A percentile compares a stretch with the other conserved stretches of the same genome.
phyloP scores from a whole-genome alignment of 2,329 filamentous ascomycete genomes.

The Pseudohalonectria lignicola region DNA sequence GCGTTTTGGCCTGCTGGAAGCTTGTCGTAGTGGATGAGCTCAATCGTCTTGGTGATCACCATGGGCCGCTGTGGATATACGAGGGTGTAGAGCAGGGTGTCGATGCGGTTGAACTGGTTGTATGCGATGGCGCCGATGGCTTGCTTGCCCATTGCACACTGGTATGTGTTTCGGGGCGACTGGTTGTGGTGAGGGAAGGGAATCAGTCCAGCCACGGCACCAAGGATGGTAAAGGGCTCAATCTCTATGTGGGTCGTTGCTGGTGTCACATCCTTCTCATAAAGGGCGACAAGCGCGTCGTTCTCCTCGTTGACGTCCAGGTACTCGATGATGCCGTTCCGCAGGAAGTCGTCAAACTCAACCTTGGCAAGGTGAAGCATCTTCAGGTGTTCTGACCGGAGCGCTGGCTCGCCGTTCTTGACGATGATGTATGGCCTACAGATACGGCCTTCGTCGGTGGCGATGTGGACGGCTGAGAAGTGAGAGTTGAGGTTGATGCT shows the following conservation, averaged over 20 bases:
- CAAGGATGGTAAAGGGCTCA: slow-evolving; percentile 92
- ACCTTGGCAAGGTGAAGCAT: slow-evolving; percentile 73
- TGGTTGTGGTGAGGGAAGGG: slow-evolving; percentile 99
- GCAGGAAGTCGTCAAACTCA: slow-evolving; percentile 90
- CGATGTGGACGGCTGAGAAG: slow-evolving; percentile 84
- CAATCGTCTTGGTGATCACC: slow-evolving; percentile 94
- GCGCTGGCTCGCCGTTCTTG: slow-evolving; percentile 72
- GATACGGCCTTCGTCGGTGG: slow-evolving; percentile 93
- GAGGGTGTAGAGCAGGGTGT: slow-evolving; percentile 90
- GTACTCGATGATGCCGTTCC: slow-evolving; percentile 85
- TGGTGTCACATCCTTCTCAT: slow-evolving; percentile 72
- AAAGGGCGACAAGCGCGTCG: slow-evolving; percentile 84
- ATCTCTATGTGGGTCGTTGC: slow-evolving; percentile 93
- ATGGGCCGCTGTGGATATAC: slow-evolving; percentile 97
- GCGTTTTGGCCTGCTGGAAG: slow-evolving; percentile 94
- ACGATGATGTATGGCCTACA: slow-evolving; percentile 94
- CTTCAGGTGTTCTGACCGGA: slow-evolving; percentile 68
- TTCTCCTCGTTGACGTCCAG: slow-evolving; percentile 98
- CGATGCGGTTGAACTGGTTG: slow-evolving; percentile 95
- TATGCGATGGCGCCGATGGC: slow-evolving; percentile 96
- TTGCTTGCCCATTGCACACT: slow-evolving; percentile 99
- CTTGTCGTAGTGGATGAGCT: slow-evolving; percentile 94
- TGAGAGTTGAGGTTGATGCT: slow-evolving; percentile 95
- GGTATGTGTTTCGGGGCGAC: slow-evolving; percentile 95
- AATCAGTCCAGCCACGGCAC: slow-evolving; percentile 90